Conservation (phyloP, 805 yeast genomes). For the Diddensiella caesifluorescens region DNA sequence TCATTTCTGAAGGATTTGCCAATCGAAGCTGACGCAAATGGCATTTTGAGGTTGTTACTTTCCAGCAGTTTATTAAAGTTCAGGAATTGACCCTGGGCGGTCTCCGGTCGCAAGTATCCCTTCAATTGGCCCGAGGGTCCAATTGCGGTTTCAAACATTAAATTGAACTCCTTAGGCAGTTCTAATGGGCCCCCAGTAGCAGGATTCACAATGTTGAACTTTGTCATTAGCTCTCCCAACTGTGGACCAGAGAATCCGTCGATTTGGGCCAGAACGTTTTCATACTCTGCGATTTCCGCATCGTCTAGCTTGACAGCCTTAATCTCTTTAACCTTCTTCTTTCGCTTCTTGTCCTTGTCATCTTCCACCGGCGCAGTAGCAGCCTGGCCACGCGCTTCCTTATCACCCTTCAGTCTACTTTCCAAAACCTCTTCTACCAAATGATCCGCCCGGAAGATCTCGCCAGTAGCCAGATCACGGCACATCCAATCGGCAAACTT, state of each 20-base stretch:
- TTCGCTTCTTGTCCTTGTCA: conserved; percentile 84
- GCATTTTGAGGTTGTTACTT: conserved; percentile 93
- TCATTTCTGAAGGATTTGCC: conserved; percentile 99
- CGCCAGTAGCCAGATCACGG: conserved; percentile 91
- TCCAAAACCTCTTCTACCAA: conserved; percentile 96
- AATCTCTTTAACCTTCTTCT: conserved; percentile 94
- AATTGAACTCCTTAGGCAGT: conserved; percentile 90
- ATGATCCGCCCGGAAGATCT: conserved; percentile 98
- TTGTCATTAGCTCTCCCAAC: conserved; percentile 80
- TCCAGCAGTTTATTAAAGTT: conserved; percentile 92
- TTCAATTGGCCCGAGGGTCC: conserved; percentile 97
- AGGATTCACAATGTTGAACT: conserved; percentile 85
- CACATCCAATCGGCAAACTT: conserved; percentile 99
- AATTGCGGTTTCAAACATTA: conserved; percentile 98
- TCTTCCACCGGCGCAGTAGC: conserved; percentile 61
- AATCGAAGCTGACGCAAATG: conserved; percentile 98
- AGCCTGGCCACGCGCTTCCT: conserved; percentile 85
- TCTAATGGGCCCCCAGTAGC: conserved; percentile 80
- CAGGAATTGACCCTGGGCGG: conserved; percentile 98
- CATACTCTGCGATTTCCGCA: conserved; percentile 70
- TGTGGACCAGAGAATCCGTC: conserved; percentile 94
- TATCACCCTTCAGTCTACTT: conserved; percentile 92
- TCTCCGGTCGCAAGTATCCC: conserved; percentile 97
- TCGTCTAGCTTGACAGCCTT: conserved; percentile 85
- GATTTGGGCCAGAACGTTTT: conserved; percentile 75